phyloP scores from a whole-genome alignment of 1,139 yeast species.

The Lodderomyces beijingensis region DNA sequence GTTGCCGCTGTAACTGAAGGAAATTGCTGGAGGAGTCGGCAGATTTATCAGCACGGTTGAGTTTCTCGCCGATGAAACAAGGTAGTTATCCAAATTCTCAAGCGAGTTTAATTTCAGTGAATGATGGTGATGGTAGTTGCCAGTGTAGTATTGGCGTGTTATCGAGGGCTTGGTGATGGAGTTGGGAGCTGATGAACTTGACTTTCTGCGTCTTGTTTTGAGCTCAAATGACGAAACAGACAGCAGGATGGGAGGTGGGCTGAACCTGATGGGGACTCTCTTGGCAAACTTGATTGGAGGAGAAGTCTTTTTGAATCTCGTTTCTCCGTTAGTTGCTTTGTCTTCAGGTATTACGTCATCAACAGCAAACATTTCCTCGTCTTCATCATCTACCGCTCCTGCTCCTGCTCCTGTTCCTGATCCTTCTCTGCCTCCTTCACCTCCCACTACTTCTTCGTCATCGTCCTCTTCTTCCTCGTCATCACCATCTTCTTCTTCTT shows the following conservation, averaged over 20 bases:
- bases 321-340: constrained; percentile 7
- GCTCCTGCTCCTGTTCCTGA: constrained; percentile 1
- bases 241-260: constrained; percentile 32
- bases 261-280: constrained; percentile 39
- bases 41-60: constrained; percentile 34
- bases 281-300: constrained; percentile 44
- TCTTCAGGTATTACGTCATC: constrained; percentile 28
- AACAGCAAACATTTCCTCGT: constrained; percentile 37
- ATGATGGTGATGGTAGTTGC: constrained; percentile 8
- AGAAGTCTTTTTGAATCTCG: constrained; percentile 16
- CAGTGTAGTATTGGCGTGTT: constrained; percentile 14
- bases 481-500: constrained; percentile 6
- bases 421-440: constrained; percentile 3
- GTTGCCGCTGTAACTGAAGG: constrained; percentile 7
- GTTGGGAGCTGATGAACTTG: constrained; percentile 13
- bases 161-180: constrained; percentile 10
- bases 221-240: constrained; percentile 16
- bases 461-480: constrained; percentile 22
- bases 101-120: constrained; percentile 39
- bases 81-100: constrained; percentile 42
- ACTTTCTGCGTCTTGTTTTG: constrained; percentile 13
- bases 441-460: constrained; percentile 18
- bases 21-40: constrained; percentile 30
- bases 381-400: constrained; percentile 15
- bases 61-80: constrained; percentile 37